These are phyloP conservation scores for Fusarium continuum DNA, from an alignment of 2,329 filamentous ascomycete species.

Conservation along the genomic window DNA sequence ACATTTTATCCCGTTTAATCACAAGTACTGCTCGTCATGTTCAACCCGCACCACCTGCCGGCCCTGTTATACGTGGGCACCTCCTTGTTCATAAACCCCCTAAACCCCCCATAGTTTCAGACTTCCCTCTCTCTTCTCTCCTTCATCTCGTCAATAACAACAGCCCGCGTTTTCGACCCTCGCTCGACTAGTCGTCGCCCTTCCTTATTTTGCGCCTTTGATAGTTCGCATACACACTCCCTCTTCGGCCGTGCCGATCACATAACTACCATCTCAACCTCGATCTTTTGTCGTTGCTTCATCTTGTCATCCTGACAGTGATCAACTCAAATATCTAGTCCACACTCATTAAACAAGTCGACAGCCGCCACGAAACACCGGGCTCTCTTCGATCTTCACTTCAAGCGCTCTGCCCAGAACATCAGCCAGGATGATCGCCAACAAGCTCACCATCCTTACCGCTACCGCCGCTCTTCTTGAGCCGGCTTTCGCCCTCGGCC, in stretches of 20 bases:
- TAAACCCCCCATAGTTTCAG: conserved; percentile 32
- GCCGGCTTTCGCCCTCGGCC: conserved; percentile 54
- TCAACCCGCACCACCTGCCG: conserved; percentile 13
- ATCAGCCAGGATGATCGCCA: conserved; percentile 54
- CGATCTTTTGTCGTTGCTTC: conserved; percentile 30
- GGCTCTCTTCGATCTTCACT: conserved; percentile 1
- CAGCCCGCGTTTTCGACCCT: conserved; percentile 37
- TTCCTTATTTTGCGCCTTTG: conserved; percentile 59
- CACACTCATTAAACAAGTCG: conserved; percentile 27
- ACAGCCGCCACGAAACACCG: conserved; percentile 6
- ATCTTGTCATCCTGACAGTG: conserved; percentile 29
- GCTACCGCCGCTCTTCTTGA: conserved; percentile 56
- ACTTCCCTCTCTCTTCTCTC: conserved; percentile 26
- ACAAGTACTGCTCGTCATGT: conserved; percentile 4
- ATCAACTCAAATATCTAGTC: conserved; percentile 28
- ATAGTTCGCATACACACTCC: conserved; percentile 54
- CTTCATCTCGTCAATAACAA: conserved; percentile 37
- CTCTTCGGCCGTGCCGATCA: conserved; percentile 50
- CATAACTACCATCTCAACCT: conserved; percentile 32
- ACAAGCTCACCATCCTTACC: conserved; percentile 54
- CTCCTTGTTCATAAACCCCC: conserved; percentile 38
- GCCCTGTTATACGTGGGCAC: conserved; percentile 10
- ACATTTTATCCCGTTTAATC: neutral
- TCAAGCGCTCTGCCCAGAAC: conserved; percentile 1
- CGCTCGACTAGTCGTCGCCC: conserved; percentile 39